Conservation (phyloP, 1,284 basidiomycete species). For the Leccinum angustisporum region DNA sequence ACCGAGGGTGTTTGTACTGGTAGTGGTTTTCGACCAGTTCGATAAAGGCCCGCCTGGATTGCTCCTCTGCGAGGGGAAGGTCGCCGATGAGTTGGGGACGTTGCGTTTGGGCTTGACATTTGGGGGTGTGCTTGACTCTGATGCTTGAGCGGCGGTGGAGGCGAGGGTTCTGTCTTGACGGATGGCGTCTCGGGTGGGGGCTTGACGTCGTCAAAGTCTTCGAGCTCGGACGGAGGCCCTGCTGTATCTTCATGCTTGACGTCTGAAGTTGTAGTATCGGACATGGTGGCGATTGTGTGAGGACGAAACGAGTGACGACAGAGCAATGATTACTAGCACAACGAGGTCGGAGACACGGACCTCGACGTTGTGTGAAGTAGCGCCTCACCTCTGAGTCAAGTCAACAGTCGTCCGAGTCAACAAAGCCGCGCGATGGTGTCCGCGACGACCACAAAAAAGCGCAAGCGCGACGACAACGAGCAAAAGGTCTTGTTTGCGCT, state of each 20-base stretch:
- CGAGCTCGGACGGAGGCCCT: conserved; percentile 15
- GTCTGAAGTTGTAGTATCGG: conserved; percentile 20
- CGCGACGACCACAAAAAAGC: conserved; percentile 51
- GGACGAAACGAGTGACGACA: conserved; percentile 24
- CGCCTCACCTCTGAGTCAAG: conserved; percentile 3
- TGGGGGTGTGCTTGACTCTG: conserved; percentile 32
- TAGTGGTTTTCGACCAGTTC: conserved; percentile 83
- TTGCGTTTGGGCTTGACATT: conserved; percentile 33
- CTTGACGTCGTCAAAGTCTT: conserved; percentile 30
- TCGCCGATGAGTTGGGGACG: conserved; percentile 71
- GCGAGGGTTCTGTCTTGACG: conserved; percentile 28
- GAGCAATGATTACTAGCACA: conserved; percentile 14
- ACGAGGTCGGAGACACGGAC: conserved; percentile 24
- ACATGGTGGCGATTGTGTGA: conserved; percentile 32
- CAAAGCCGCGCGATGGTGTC: conserved; percentile 29
- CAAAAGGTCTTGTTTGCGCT: conserved; percentile 48
- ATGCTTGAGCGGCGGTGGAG: conserved; percentile 28
- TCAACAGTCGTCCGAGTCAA: conserved; percentile 9
- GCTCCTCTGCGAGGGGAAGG: conserved; percentile 73
- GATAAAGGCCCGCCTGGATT: conserved; percentile 73
- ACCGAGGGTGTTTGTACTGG: conserved; percentile 86
- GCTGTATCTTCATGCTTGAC: conserved; percentile 17
- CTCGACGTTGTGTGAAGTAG: conserved; percentile 19
- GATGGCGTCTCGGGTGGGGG: conserved; percentile 31
- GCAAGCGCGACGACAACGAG: conserved; percentile 52